Evolutionary conservation across 805 yeast genomes (phyloP).

Genomic region (Millerozyma miso): DNA sequence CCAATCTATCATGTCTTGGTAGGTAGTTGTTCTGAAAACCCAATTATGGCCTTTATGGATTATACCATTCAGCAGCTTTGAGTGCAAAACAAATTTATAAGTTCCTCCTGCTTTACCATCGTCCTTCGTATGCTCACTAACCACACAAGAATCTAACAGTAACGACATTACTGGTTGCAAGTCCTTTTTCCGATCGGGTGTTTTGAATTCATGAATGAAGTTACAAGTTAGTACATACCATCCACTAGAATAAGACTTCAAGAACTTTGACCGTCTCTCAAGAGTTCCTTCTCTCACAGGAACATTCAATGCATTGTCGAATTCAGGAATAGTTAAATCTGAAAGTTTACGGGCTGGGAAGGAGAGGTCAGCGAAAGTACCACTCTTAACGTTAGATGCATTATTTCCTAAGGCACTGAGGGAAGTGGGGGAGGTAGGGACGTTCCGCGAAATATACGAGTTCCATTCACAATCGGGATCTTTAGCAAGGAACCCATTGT

Average conservation of each 20-base stretch:
- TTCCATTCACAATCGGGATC: slow-evolving; percentile 88
- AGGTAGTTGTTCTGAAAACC: slow-evolving; percentile 90
- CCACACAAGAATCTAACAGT: slow-evolving; percentile 70
- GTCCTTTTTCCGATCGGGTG: slow-evolving; percentile 77
- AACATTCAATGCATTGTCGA: slow-evolving; percentile 61
- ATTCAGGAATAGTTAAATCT: slow-evolving; percentile 64
- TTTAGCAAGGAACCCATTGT: slow-evolving; percentile 57
- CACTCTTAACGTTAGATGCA: slow-evolving; percentile 23
- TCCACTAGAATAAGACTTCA: slow-evolving; percentile 86
- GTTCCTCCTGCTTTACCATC: slow-evolving; percentile 53
- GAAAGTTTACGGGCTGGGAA: slow-evolving; percentile 32
- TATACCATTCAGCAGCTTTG: slow-evolving; percentile 67
- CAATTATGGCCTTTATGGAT: slow-evolving; percentile 83
- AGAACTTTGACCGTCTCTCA: slow-evolving; percentile 86
- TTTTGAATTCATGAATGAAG: slow-evolving; percentile 85
- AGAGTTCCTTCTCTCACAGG: slow-evolving; percentile 70
- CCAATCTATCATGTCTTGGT: slow-evolving; percentile 80
- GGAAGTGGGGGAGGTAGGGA: slow-evolving; percentile 29
- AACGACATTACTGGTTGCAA: slow-evolving; percentile 80
- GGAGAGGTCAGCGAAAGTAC: slow-evolving; percentile 38
- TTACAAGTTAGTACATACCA: slow-evolving; percentile 90
- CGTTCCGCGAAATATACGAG: slow-evolving; percentile 68
- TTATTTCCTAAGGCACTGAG: slow-evolving; percentile 23
- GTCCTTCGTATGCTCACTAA: slow-evolving; percentile 77
- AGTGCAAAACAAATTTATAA: slow-evolving; percentile 75